Evolutionary conservation across 148 eudicot species (phyloP), one percentile per base, ranked within the genome.

Genomic region (Pouteria glomerata): DNA sequence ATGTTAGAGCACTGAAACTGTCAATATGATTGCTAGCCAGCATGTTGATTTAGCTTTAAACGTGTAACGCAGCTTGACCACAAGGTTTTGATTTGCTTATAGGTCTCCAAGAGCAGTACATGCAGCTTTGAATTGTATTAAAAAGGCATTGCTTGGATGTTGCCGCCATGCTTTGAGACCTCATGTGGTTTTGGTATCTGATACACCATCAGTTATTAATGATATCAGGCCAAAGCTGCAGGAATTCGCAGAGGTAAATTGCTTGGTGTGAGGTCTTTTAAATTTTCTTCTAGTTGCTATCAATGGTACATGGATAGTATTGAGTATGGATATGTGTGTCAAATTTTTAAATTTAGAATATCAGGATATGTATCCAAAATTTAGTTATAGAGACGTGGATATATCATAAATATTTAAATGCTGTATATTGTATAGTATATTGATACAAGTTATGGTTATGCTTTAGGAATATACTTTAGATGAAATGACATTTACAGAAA

Each of bases 91-190:
- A 27, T 70, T 31, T 64, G 47, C 41, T 44, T 63, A 37, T 53
- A 87, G 98, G 74, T 81, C 96, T 57, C 82, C 82, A 51, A 80
- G 93, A 74, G 87, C 96, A 71, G 83, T 82, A 44, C 81, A 70
- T 59, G 90, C 98, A n/a, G 93, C 87, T 0, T 56, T 88, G 76
- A 83, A 83, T 82, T 92, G 98, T 84, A 73, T 85, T 44, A 83
- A 70, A 77, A 86, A 84, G 74, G 82, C 88, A 37, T 47, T 82
- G 57, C 63, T 68, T 21, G 81, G 27, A n/a, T 57, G 78, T 69
- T 57, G 77, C n/a, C 80, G 71, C 34, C 69, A 61, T 34, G 69
- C 48, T 8, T 78, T 68, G 29, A 84, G 76, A 80, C 98, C 93
- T 3, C 89, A 76, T 50, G 84, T 92, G 57, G 91, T 85, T 57